Base-by-base conservation (phyloP, 148 eudicot species). In the Fallopia convolvulus region DNA sequence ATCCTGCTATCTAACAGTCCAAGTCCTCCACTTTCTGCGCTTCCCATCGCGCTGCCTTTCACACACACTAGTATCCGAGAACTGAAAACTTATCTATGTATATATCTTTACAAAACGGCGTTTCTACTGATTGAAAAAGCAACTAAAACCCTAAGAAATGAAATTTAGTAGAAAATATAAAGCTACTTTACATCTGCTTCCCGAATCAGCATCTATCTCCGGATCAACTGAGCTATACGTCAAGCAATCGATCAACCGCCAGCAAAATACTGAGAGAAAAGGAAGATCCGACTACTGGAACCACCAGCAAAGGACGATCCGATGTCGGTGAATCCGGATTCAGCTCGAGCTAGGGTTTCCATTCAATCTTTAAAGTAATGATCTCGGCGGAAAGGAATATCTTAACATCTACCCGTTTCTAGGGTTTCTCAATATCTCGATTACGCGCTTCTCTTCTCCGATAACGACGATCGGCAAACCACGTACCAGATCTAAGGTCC, bases 321-420 rank as follows among this genome's bases (percentile, higher is more conserved):
- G 60, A 78, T 61, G 80, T 72, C 58, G 47, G 32, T 26, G 77
- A 63, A 26, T 30, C 39, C 73, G 74, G 55, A 42, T 56, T 77
- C 63, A 78, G 53, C 71, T 79, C 81, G 81, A 80, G 77, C 81
- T 86, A 87, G 88, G 92, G 87, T 80, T 89, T 85, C 89, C 89
- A 86, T 86, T 87, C 84, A 87, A 81, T 26, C 21, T 23, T 48
- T 21, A 42, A 21, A 11, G 52, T 20, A 39, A 15, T 36, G 72
- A 36, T 68, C 21, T 33, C 46, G 44, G 36, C 33, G 33, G 15
- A 73, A 41, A 46, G 55, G n/a, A 73, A 21, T 44, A 42, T 42
- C 14, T 44, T 44, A 42, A 42, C 75, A 73, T 48, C 50, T 73
- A 44, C 33, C 53, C 18, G n/a, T 39, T 42, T 73, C 55, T 73